These are phyloP conservation scores for Cenococcum geophilum DNA, from an alignment of 495 filamentous ascomycete species.

Conservation along the genomic window DNA sequence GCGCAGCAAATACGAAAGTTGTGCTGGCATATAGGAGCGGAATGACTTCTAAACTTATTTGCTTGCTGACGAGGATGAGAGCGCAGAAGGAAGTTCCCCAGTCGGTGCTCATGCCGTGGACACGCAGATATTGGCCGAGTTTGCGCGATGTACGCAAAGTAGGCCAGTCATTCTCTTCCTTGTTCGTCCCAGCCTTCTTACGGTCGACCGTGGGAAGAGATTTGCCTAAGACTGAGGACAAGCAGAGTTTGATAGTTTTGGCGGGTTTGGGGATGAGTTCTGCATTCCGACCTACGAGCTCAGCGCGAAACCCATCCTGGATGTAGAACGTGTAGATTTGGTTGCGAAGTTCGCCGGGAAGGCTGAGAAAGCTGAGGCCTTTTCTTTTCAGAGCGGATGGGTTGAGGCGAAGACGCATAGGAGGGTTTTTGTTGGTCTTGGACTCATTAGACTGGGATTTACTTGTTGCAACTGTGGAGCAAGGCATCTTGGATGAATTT, in stretches of 20 bases:
- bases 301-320: slow-evolving; percentile 8
- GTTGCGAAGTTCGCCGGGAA: slow-evolving; percentile 26
- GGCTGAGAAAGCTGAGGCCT: slow-evolving; percentile 16
- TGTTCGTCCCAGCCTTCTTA: background rate
- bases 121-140: slow-evolving; percentile 15
- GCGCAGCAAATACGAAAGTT: slow-evolving; percentile 23
- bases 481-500: too few relatives aligned
- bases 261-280: background rate
- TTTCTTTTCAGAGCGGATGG: background rate
- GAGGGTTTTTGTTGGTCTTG: background rate
- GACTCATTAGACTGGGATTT: too few relatives aligned
- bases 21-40: slow-evolving; percentile 21
- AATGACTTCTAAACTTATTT: slow-evolving; percentile 14
- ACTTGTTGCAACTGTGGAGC: too few relatives aligned
- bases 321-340: slow-evolving; percentile 22
- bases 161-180: background rate
- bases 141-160: slow-evolving; percentile 14
- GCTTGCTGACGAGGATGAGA: slow-evolving; percentile 25
- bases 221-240: background rate
- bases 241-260: slow-evolving; percentile 6
- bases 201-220: background rate
- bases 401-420: background rate
- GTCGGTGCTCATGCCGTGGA: slow-evolving; percentile 13
- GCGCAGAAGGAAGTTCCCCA: slow-evolving; percentile 22
- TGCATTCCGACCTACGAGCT: slow-evolving; percentile 13